Evolutionary conservation across 441 rosid species (phyloP).

Genomic region (Manihot esculenta): DNA sequence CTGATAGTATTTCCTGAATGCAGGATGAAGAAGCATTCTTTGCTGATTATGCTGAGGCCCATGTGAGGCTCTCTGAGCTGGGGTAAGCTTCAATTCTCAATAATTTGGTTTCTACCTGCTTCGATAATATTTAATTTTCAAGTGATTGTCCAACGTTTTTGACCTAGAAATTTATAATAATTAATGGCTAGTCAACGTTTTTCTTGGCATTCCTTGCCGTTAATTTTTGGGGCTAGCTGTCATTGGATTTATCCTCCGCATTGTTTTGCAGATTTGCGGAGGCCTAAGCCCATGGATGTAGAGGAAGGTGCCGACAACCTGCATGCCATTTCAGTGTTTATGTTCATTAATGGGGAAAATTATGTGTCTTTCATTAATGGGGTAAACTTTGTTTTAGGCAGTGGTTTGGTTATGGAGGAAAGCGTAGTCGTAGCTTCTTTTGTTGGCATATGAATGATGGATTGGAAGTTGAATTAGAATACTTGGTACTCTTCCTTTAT

Average conservation of each 20-base stretch:
- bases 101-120: too few relatives aligned
- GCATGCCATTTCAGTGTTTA: neutral
- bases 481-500: conserved; percentile 1
- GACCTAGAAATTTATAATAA: too few relatives aligned
- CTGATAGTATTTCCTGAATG: conserved; percentile 4
- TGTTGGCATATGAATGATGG: conserved; percentile 19
- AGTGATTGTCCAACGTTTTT: too few relatives aligned
- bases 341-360: neutral
- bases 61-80: conserved; percentile 88
- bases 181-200: too few relatives aligned
- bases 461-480: neutral
- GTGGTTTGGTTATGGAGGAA: conserved; percentile 13
- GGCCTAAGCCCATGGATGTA: conserved; percentile 23
- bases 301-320: conserved; percentile 13
- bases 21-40: conserved; percentile 97
- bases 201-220: too few relatives aligned
- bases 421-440: conserved; percentile 8
- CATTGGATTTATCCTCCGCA: neutral
- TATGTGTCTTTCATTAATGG: neutral
- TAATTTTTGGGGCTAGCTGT: neutral
- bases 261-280: conserved; percentile 45
- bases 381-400: conserved; percentile 11
- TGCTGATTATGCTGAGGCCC: conserved; percentile 70
- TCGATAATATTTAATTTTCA: too few relatives aligned
- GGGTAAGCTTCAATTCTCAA: conserved; percentile 46